Evolutionary conservation across 2,329 filamentous ascomycete species (phyloP), one percentile per base, ranked within the genome.

Genomic region (Penicillium frequentans): DNA sequence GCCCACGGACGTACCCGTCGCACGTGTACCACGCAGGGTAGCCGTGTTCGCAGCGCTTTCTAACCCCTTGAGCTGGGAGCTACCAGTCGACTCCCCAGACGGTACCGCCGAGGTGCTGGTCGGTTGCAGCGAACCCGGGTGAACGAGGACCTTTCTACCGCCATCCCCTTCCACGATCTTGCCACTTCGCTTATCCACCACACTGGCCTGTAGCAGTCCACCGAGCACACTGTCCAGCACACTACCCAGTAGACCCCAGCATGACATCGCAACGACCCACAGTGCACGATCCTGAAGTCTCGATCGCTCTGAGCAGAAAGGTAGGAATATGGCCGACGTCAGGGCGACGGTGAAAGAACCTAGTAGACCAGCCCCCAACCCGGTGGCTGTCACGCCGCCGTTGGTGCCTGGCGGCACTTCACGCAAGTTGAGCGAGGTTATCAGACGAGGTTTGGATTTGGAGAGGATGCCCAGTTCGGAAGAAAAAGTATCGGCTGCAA

Each of bases 401-500:
- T 99, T 99, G 43, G 95, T 98, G 49, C 95, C 95, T 1, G 85
- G 88, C 0, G 95, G 93, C 0, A 98, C 95, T 62, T 85, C 83
- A 57, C 90, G 87, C 68, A 95, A 82, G 5, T 77, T 86, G 16
- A 83, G 86, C 14, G 90, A 93, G 4, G 91, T 97, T 70, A 99
- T 93, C 37, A 99, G 84, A 35, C 93, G 86, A 9, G 95, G 95
- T 45, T 85, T 79, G 24, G 83, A 83, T 57, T 82, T 85, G 7
- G 93, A 89, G 13, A 99, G 81, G 55, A 99, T 99, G 14, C 95
- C 95, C 21, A 99, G 86, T 78, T 99, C 95, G 11, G 92, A 96
- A 56, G 90, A 93, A 73, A 97, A 95, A 0, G 95, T 99, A 73
- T 99, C 95, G 49, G 93, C 91, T 21, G 91, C 87, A 10, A 96